These are phyloP conservation scores for Panaeolus papilionaceus DNA, from an alignment of 768 basidiomycete genomes.

Conservation along the genomic window DNA sequence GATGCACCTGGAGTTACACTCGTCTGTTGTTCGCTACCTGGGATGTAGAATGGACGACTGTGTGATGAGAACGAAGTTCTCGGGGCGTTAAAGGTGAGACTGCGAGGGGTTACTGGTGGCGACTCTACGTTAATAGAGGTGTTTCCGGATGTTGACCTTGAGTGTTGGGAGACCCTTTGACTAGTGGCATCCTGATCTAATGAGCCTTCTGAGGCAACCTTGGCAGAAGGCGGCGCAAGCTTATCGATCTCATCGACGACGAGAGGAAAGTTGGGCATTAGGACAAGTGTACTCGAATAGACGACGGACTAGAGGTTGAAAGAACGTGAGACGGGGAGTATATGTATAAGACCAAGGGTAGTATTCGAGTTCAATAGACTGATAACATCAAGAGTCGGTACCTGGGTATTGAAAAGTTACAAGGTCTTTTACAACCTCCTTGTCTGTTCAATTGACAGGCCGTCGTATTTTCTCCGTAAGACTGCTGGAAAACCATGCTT, in stretches of 20 bases:
- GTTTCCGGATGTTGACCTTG: conserved; percentile 39
- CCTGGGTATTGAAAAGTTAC: conserved; percentile 9
- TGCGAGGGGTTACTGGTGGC: conserved; percentile 50
- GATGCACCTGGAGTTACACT: conserved; percentile 33
- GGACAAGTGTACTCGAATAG: conserved; percentile 16
- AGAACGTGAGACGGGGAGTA: neutral
- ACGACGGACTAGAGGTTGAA: conserved; percentile 20
- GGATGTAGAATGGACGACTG: conserved; percentile 49
- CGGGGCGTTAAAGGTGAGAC: conserved; percentile 37
- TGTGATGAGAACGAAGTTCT: conserved; percentile 61
- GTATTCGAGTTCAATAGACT: neutral
- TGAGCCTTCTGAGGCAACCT: conserved; percentile 35
- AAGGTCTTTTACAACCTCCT: neutral
- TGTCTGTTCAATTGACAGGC: neutral
- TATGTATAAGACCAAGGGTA: neutral
- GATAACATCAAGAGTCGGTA: conserved; percentile 14
- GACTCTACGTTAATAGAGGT: conserved; percentile 33
- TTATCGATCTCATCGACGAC: conserved; percentile 34
- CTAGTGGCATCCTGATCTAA: conserved; percentile 37
- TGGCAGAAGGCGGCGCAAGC: conserved; percentile 39
- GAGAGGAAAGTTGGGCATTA: conserved; percentile 30
- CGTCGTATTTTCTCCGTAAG: conserved; percentile 12
- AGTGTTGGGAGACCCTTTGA: conserved; percentile 36
- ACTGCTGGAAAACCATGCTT: conserved; percentile 3
- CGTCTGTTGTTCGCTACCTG: conserved; percentile 29